These are phyloP conservation scores for Nicotiana obtusifolia DNA, from an alignment of 257 asterid species.

Conservation along the genomic window DNA sequence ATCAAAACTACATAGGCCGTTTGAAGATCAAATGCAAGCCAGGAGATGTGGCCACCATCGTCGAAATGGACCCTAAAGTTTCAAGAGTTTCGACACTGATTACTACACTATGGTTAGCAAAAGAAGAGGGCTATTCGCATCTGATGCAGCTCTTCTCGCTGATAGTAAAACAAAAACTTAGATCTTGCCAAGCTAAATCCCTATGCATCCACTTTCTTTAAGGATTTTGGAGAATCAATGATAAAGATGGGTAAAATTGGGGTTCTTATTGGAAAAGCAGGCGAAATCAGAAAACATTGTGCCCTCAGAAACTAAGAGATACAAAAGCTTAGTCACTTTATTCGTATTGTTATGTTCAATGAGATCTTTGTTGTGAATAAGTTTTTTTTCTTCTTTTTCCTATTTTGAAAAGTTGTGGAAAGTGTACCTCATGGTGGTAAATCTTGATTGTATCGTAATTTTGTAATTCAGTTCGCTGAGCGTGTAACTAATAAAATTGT, in stretches of 20 bases:
- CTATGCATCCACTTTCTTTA: conserved; percentile 26
- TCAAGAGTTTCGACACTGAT: conserved; percentile 24
- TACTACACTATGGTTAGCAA: conserved; percentile 19
- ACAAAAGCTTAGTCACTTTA: background rate
- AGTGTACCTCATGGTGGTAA: too few species aligned
- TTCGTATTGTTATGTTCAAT: background rate
- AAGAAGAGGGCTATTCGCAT: conserved; percentile 30
- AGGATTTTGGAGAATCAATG: conserved; percentile 44
- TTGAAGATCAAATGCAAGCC: background rate
- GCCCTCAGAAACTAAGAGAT: background rate
- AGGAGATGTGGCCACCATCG: background rate
- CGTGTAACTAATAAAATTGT: background rate
- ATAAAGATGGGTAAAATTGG: conserved; percentile 32
- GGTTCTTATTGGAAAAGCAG: conserved; percentile 27
- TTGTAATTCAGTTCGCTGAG: too few species aligned
- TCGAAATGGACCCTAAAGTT: conserved; percentile 31
- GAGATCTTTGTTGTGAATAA: background rate
- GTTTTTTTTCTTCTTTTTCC: background rate
- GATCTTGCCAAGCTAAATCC: conserved; percentile 7
- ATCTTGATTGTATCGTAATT: too few species aligned
- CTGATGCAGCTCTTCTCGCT: conserved; percentile 36
- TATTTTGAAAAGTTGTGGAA: background rate
- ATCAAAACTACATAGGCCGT: conserved; percentile 15
- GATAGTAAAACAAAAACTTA: conserved; percentile 27
- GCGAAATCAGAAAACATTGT: conserved; percentile 36